phyloP scores from a whole-genome alignment of 2,329 filamentous ascomycete genomes.

The Paecilomyces dactylethromorphus region DNA sequence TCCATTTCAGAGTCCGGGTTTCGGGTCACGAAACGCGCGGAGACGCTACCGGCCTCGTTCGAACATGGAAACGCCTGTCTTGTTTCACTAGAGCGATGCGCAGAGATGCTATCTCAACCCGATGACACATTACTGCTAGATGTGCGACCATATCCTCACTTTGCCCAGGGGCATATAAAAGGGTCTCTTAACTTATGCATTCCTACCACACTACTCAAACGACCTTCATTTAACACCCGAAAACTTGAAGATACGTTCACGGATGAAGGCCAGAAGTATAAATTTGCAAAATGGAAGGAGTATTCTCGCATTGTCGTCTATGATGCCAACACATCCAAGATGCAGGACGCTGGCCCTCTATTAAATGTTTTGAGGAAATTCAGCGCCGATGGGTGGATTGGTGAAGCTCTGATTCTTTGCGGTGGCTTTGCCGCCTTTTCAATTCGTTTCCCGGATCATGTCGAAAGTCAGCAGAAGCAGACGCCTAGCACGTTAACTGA shows the following conservation, averaged over 20 bases:
- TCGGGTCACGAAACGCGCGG: slow-evolving; percentile 30
- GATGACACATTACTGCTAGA: slow-evolving; percentile 67
- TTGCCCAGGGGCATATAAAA: slow-evolving; percentile 63
- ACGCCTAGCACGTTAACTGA: slow-evolving; percentile 31
- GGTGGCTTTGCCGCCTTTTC: slow-evolving; percentile 77
- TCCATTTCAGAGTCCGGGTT: not conserved
- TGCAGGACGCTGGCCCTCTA: slow-evolving; percentile 73
- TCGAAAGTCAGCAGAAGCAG: slow-evolving; percentile 16
- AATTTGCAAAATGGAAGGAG: slow-evolving; percentile 69
- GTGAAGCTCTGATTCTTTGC: slow-evolving; percentile 65
- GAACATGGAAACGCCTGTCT: slow-evolving; percentile 44
- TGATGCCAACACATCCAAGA: slow-evolving; percentile 67
- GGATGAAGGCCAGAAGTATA: slow-evolving; percentile 59
- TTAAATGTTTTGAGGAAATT: slow-evolving; percentile 94
- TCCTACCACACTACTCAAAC: slow-evolving; percentile 85
- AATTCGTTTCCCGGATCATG: slow-evolving; percentile 53
- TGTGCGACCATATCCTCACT: slow-evolving; percentile 79
- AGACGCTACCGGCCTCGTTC: slow-evolving; percentile 48
- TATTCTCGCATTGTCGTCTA: slow-evolving; percentile 79
- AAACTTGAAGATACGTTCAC: slow-evolving; percentile 86
- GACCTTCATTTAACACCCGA: slow-evolving; percentile 80
- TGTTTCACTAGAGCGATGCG: slow-evolving; percentile 51
- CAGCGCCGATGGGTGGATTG: slow-evolving; percentile 71
- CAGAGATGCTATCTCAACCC: slow-evolving; percentile 48
- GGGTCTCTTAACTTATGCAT: slow-evolving; percentile 91